Percentiles rank a stretch among this genome's conserved stretches.
These are phyloP conservation scores for Solanum lycopersicoides DNA, from an alignment of 257 asterid genomes.

Conservation along the genomic window DNA sequence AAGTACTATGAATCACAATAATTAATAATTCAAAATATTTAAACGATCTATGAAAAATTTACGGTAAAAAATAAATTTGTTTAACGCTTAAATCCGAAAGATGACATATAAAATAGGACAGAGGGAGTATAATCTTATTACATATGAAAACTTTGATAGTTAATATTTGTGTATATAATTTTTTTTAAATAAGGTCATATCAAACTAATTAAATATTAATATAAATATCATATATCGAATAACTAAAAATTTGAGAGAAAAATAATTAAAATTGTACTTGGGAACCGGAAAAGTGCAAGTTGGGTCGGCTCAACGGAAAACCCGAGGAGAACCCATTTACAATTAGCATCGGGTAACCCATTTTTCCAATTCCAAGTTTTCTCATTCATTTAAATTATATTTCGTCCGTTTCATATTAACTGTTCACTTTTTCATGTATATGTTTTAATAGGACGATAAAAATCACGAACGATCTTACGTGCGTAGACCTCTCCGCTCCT, in stretches of 20 bases:
- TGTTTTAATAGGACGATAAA: rapidly evolving
- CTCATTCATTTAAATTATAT: not conserved
- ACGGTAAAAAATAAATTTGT: too few species aligned
- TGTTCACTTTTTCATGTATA: not conserved
- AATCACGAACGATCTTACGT: too few species aligned
- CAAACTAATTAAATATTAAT: not conserved
- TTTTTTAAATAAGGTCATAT: too few species aligned
- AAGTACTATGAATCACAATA: too few species aligned
- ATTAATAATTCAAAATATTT: too few species aligned
- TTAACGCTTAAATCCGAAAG: too few species aligned
- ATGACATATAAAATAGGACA: too few species aligned
- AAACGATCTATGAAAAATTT: too few species aligned
- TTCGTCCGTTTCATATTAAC: not conserved
- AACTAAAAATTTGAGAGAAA: not conserved
- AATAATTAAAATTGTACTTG: not conserved
- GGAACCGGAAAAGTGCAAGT: conserved; percentile 14
- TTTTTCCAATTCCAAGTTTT: not conserved
- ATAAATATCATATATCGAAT: not conserved
- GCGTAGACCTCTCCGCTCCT: not conserved
- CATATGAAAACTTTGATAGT: too few species aligned
- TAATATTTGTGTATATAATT: not conserved
- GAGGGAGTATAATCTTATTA: too few species aligned
- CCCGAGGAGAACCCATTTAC: conserved; percentile 8
- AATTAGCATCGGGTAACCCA: not conserved
- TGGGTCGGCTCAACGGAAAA: conserved; percentile 17